Conservation (phyloP, 2,329 filamentous ascomycete species). For the Nakataea oryzae region DNA sequence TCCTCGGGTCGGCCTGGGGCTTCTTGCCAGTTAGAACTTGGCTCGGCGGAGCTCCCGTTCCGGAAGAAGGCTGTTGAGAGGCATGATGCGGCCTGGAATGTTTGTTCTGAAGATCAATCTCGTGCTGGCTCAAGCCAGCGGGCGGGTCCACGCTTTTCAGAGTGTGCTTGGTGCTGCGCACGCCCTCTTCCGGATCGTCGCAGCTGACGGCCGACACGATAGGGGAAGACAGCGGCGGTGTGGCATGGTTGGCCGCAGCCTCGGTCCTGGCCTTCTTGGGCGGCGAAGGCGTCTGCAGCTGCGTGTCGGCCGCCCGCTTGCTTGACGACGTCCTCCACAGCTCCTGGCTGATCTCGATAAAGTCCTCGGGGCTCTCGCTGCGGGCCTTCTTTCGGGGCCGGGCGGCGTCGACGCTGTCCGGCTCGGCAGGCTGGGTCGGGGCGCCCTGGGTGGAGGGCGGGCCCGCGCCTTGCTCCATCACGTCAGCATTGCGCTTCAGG, state of each 20-base stretch:
- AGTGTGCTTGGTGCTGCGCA: neutral
- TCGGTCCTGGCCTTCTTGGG: neutral
- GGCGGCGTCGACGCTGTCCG: neutral
- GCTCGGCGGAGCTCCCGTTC: too few relatives aligned
- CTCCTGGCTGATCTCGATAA: neutral
- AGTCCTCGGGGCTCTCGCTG: neutral
- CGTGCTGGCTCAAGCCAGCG: neutral
- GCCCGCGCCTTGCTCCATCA: too few relatives aligned
- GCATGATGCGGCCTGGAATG: too few relatives aligned
- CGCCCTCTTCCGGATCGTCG: neutral
- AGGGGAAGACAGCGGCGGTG: neutral
- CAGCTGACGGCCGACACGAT: too few relatives aligned
- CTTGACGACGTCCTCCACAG: neutral
- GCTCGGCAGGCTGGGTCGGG: too few relatives aligned
- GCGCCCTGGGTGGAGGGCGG: too few relatives aligned
- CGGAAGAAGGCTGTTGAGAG: too few relatives aligned
- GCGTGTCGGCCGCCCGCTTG: neutral
- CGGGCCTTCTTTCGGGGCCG: neutral
- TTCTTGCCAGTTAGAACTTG: too few relatives aligned
- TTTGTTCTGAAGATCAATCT: too few relatives aligned
- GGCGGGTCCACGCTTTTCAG: neutral
- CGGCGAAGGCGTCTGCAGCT: neutral
- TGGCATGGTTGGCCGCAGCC: neutral
- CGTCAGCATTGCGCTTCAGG: too few relatives aligned
- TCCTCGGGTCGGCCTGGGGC: too few relatives aligned